Percentiles rank a stretch among this genome's conserved stretches.
Conservation (phyloP, 768 basidiomycete genomes). For the Gloeopeniophorella convolvens region DNA sequence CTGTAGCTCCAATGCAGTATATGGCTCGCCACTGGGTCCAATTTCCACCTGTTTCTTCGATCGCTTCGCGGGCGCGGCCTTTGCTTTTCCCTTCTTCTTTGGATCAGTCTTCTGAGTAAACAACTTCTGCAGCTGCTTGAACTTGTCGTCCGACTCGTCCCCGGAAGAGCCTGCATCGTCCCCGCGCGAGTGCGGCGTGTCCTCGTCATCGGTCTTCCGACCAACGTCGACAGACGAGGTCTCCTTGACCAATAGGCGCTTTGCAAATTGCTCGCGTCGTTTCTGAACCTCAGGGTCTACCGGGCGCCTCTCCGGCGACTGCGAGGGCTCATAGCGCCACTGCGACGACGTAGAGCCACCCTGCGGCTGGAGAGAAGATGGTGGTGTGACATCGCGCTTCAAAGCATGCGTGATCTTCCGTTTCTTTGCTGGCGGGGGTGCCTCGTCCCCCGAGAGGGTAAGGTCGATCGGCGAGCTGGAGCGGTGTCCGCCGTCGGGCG, state of each 20-base stretch:
- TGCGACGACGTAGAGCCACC: background rate
- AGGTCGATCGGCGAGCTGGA: conserved; percentile 17
- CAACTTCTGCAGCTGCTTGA: conserved; percentile 40
- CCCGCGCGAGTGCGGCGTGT: background rate
- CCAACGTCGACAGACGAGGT: background rate
- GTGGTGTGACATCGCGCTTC: background rate
- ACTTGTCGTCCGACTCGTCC: conserved; percentile 40
- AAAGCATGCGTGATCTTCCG: conserved; percentile 2
- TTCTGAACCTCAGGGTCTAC: conserved; percentile 6
- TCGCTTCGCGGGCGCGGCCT: conserved; percentile 21
- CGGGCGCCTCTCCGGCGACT: conserved; percentile 9
- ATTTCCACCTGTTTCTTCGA: conserved; percentile 38
- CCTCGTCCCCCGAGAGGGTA: conserved; percentile 18
- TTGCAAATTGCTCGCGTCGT: conserved; percentile 13
- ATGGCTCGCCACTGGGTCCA: conserved; percentile 65
- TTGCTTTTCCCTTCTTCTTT: conserved; percentile 24
- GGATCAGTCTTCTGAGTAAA: conserved; percentile 37
- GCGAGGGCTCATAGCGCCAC: conserved; percentile 17
- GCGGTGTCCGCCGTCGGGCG: background rate
- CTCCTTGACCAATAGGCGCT: conserved; percentile 12
- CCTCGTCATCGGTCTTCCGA: background rate
- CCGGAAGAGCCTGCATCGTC: conserved; percentile 26
- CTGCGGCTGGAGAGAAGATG: background rate
- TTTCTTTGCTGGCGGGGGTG: conserved; percentile 11
- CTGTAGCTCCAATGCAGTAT: conserved; percentile 75